A percentile compares a stretch with the other conserved stretches of the same genome.
phyloP scores from a whole-genome alignment of 2,329 filamentous ascomycete genomes.

The Dactylellina haptotyla region DNA sequence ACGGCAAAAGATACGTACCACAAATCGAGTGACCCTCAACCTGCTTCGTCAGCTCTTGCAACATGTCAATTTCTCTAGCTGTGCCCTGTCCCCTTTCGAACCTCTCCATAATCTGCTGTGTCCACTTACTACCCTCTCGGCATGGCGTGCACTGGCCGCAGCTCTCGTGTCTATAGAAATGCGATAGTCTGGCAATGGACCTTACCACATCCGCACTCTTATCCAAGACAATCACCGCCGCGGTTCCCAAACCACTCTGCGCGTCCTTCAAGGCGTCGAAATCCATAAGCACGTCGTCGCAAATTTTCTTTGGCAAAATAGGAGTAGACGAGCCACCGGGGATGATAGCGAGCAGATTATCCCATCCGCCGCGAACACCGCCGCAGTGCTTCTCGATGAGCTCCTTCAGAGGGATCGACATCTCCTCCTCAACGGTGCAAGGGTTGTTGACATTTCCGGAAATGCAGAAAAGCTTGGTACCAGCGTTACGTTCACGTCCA shows the following conservation, averaged over 20 bases:
- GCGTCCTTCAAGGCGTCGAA: constrained; percentile 98
- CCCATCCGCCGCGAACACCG: constrained; percentile 95
- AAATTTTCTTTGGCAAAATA: constrained; percentile 87
- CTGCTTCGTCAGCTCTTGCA: constrained; percentile 98
- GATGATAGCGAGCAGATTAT: constrained; percentile 94
- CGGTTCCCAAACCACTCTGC: constrained; percentile 95
- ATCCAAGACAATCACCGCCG: constrained; percentile 98
- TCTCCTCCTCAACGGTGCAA: constrained; percentile 97
- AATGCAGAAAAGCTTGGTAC: constrained; percentile 98
- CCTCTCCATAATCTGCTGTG: constrained; percentile 96
- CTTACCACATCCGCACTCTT: constrained; percentile 96
- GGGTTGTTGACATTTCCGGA: constrained; percentile 99
- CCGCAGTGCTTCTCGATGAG: constrained; percentile 98
- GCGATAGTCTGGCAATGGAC: constrained; percentile 88
- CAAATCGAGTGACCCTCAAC: constrained; percentile 99
- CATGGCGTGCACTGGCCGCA: constrained; percentile 99
- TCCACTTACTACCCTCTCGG: constrained; percentile 99
- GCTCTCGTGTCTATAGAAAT: constrained; percentile 98
- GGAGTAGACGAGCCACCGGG: constrained; percentile 97
- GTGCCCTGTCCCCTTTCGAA: constrained; percentile 91
- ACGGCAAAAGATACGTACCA: constrained; percentile 68
- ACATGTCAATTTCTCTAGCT: constrained; percentile 96
- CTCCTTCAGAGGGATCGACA: constrained; percentile 95
- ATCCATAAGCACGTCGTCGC: constrained; percentile 97
- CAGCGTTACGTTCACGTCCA: constrained; percentile 93